Evolutionary conservation across 148 eudicot genomes (phyloP).

Genomic region (Hydrangea macrophylla): DNA sequence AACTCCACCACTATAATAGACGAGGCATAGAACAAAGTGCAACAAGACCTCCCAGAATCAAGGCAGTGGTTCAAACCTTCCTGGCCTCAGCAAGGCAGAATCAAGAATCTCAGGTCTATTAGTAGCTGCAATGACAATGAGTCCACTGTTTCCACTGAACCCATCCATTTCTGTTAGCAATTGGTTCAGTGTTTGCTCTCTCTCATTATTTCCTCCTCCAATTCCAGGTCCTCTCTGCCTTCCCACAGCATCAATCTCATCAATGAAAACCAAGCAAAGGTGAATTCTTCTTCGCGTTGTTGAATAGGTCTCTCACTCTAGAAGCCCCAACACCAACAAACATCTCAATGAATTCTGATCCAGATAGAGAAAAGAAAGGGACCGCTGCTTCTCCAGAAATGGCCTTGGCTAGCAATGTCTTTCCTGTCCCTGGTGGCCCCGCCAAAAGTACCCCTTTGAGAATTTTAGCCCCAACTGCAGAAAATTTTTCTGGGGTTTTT

Average conservation of each 20-base stretch:
- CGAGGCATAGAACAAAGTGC: background rate
- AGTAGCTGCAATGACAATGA: constrained; percentile 83
- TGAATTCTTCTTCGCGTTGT: constrained; percentile 69
- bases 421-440: constrained; percentile 87
- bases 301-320: constrained; percentile 75
- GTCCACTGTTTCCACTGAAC: constrained; percentile 63
- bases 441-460: constrained; percentile 75
- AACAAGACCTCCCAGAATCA: constrained; percentile 9
- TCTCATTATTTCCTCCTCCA: constrained; percentile 87
- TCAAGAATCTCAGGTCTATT: constrained; percentile 87
- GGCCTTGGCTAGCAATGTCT: constrained; percentile 78
- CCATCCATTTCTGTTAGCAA: constrained; percentile 91
- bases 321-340: constrained; percentile 92
- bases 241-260: constrained; percentile 89
- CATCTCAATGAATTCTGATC: constrained; percentile 86
- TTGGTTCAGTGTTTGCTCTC: constrained; percentile 85
- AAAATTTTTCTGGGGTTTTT: constrained; percentile 65
- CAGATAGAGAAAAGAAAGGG: constrained; percentile 76
- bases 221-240: constrained; percentile 89
- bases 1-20: too few relatives aligned
- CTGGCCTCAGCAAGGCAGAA: constrained; percentile 72
- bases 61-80: constrained; percentile 71
- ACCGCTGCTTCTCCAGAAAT: constrained; percentile 88
- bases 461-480: constrained; percentile 70
- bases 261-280: constrained; percentile 81